Evolutionary conservation across 2,329 filamentous ascomycete species (phyloP), one percentile per base, ranked within the genome.

Genomic region (Colletotrichum sojae): DNA sequence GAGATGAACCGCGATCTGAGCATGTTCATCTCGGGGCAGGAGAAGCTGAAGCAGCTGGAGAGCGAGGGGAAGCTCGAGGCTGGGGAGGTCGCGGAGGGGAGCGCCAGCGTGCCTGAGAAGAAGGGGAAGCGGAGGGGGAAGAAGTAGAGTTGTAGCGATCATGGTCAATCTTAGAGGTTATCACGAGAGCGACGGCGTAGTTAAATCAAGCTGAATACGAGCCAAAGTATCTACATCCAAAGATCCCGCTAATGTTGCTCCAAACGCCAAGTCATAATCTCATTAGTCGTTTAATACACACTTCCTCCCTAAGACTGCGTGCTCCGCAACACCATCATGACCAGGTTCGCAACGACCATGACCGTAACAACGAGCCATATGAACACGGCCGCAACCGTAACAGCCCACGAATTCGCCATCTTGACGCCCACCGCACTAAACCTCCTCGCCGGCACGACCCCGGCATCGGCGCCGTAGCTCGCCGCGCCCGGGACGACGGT

Each of bases 1-100:
- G 94, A 97, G 78, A 92, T 94, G 85, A 97, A 97, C 77, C 88
- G 92, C 15, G 95, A 98, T 78, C 78, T 98, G 77, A 90, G 86
- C 58, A 95, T 97, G 86, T 97, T 95, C 76, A 95, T 98, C 69
- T 93, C 90, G 20, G 92, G 93, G 0, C 90, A 92, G 79, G 90
- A 96, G 80, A 95, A 94, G 80, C 80, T 98, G 74, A 91, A 88
- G 81, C 88, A 91, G 78, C 81, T 94, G 80, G 88, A 89, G 78
- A 87, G 86, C 31, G 86, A 86, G 73, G 90, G 87, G 0, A 78
- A 84, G 72, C 74, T 88, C 40, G 85, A 88, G 66, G 88, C 89
- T 39, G 92, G 92, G n/a, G 93, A 95, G 78, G 79, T 96, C 45
- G 89, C 91, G 72, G 92, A 91, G 59, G 93, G 92, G 0, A 93